Evolutionary conservation across 1,284 basidiomycete species (phyloP), one percentile per base, ranked within the genome.

Genomic region (Moesziomyces globuligerus): DNA sequence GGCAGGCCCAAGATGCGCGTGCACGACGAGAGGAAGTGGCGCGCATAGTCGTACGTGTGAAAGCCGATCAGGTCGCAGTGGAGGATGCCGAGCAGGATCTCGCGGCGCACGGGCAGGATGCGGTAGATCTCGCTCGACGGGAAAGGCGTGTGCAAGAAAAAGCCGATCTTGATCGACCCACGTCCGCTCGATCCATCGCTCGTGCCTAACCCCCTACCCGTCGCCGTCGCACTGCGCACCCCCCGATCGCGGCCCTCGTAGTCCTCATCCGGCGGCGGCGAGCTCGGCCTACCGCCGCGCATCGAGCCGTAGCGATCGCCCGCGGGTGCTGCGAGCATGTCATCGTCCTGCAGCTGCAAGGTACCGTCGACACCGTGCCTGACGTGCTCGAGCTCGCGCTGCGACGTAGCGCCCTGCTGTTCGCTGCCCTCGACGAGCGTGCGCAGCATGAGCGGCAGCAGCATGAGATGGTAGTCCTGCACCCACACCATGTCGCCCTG

Each of bases 31-130:
- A 99, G 86, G 87, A 99, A 99, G 84, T 99, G 95, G 24, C 96
- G 93, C 1, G 95, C 95, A 81, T 99, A 99, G 84, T 98, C 96
- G 84, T 97, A 99, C 1, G 96, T 99, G 85, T 99, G 95, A 88
- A 98, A 99, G 11, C 85, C 81, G 49, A 83, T 79, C 25, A 98
- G 87, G 82, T 99, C 96, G 80, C 93, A 97, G 83, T 95, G 93
- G 15, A 98, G 86, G 37, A 98, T 89, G 41, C 95, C 96, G 21
- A 98, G 89, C 17, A 98, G 86, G 73, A 98, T 98, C 84, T 98
- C 95, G 56, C 94, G 89, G 49, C 95, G 91, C 28, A 99, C 95
- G 2, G 95, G 96, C 11, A 99, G 87, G 77, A 98, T 81, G 18
- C 72, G 87, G 85, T 98, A 98, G 77, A 98, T 98, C 83, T 98